Conservation (phyloP, 768 basidiomycete genomes). For the Megacollybia marginata region DNA sequence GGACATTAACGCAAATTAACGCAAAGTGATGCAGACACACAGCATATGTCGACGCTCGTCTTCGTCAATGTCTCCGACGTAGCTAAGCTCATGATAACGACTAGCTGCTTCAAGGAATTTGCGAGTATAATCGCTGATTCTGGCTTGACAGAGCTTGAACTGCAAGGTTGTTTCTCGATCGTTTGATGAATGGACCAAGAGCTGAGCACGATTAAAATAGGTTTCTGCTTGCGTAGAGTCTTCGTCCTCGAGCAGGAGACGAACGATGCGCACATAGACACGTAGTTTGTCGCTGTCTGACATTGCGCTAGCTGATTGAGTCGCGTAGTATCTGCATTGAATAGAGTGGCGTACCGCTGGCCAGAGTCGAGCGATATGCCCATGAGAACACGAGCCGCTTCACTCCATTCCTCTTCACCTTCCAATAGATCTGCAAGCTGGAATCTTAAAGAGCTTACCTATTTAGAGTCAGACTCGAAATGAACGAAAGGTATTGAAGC, state of each 20-base stretch:
- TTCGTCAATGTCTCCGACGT: slow-evolving; percentile 86
- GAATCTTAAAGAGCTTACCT: slow-evolving; percentile 81
- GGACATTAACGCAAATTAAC: too few relatives aligned
- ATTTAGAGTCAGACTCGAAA: slow-evolving; percentile 3
- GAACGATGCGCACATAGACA: slow-evolving; percentile 90
- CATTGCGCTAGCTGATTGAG: slow-evolving; percentile 37
- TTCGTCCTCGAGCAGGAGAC: slow-evolving; percentile 90
- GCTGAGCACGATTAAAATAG: slow-evolving; percentile 93
- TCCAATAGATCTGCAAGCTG: slow-evolving; percentile 90
- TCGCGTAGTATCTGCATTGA: slow-evolving; percentile 4
- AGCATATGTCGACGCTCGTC: slow-evolving; percentile 87
- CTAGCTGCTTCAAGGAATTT: slow-evolving; percentile 93
- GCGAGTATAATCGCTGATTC: slow-evolving; percentile 87
- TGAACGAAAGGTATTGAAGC: slow-evolving; percentile 14
- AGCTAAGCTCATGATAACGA: slow-evolving; percentile 92
- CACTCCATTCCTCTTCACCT: slow-evolving; percentile 87
- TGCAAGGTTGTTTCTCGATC: slow-evolving; percentile 76
- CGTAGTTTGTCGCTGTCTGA: slow-evolving; percentile 82
- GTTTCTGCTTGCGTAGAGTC: slow-evolving; percentile 98
- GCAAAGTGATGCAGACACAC: slow-evolving; percentile 39
- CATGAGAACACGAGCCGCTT: slow-evolving; percentile 87
- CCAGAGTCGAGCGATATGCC: slow-evolving; percentile 88
- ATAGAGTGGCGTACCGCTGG: slow-evolving; percentile 50
- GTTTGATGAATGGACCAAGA: slow-evolving; percentile 72
- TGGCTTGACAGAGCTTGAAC: slow-evolving; percentile 91